Evolutionary conservation across 2,329 filamentous ascomycete species (phyloP).

Genomic region (Fusarium sp.): DNA sequence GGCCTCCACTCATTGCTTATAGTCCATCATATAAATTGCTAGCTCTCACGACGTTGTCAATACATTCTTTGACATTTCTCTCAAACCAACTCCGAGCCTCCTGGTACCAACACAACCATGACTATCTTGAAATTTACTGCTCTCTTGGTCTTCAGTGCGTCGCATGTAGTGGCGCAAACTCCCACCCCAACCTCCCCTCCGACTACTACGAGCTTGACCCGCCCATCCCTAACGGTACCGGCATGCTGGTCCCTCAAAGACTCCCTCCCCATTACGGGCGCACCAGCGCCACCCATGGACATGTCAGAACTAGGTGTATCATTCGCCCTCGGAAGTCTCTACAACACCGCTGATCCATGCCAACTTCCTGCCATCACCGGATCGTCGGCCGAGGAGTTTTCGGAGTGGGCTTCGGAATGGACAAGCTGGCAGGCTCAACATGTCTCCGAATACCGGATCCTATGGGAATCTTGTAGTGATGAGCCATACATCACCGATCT

Average conservation of each 20-base stretch:
- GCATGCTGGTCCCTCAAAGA: background rate
- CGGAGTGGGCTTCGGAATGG: slow-evolving; percentile 1
- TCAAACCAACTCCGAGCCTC: background rate
- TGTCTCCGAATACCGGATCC: background rate
- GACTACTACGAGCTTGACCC: background rate
- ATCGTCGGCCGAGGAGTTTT: background rate
- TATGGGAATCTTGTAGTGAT: slow-evolving; percentile 4
- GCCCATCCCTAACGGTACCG: background rate
- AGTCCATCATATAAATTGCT: background rate
- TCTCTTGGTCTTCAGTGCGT: background rate
- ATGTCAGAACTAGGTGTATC: slow-evolving; percentile 6
- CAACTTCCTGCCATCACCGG: background rate
- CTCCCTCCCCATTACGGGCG: background rate
- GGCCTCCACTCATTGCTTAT: background rate
- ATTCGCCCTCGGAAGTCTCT: slow-evolving; percentile 7
- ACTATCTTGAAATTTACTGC: no score
- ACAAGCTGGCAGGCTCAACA: slow-evolving; percentile 8
- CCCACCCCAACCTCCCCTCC: background rate
- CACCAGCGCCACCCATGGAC: background rate
- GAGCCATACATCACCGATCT: slow-evolving; percentile 1
- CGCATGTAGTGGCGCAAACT: background rate
- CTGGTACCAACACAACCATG: background rate
- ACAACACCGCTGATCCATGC: background rate
- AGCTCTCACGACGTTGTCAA: background rate
- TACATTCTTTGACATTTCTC: background rate